Evolutionary conservation across 2,329 filamentous ascomycete species (phyloP), one percentile per base, ranked within the genome.

Genomic region (Fusarium gaditjirri): DNA sequence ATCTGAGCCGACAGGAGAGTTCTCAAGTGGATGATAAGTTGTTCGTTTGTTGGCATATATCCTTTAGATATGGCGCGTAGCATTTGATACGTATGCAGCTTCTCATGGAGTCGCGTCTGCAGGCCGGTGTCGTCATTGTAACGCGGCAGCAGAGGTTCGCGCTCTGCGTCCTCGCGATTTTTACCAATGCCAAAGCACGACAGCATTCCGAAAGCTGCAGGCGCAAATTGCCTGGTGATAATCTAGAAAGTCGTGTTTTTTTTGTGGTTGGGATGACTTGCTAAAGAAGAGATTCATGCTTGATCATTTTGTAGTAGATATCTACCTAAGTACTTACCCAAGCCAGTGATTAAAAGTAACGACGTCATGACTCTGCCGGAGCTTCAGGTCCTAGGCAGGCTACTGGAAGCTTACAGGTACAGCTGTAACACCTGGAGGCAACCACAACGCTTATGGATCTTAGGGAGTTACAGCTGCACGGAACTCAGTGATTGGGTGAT

Each of bases 1-100:
- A 96, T 79, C 75, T 95, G 92, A 38, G 93, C 91, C 8, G 93
- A 90, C 13, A 97, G 86, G 3, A 98, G 83, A 5, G 92, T 93
- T 73, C 94, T 90, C 6, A 98, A 85, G 73, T 97, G 94, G 79
- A 91, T 85, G 76, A 96, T 92, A 74, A 88, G 79, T 80, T 98
- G 95, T 75, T 96, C 92, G 16, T 93, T 98, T 10, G 94, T 96
- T 50, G 95, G 95, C 92, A 98, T 95, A 82, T 91, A 98, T 10
- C 95, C 95, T 77, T 93, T 89, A 3, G 89, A 89, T 14, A 98
- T 81, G 60, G 95, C 95, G 58, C 93, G 89, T 33, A 94, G 80
- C 92, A 97, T 97, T 85, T 97, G 94, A 79, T 97, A 98, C 31
- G 92, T 92, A 83, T 97, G 95, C 68, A 98, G 88, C 86, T 97